Base-by-base conservation (phyloP, 1,139 yeast species). In the Blastobotrys malaysiensis region DNA sequence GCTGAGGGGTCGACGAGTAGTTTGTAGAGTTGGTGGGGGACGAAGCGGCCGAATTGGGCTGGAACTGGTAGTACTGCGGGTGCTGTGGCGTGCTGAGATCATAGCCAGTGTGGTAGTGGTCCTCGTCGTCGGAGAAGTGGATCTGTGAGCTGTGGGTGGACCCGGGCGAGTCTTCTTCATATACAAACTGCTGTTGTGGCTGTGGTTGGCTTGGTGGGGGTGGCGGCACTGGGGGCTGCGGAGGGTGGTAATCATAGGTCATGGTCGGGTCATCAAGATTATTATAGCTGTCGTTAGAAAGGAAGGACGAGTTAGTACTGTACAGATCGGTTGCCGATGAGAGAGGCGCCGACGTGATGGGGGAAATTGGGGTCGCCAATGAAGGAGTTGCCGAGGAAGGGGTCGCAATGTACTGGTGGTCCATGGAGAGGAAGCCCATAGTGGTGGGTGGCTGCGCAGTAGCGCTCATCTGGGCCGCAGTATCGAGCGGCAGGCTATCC, bases 101-200 rank as follows among this genome's bases (percentile, higher is more conserved):
- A 16, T 31, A 31, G 7, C 39, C 39, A 3, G 39, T 7, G n/a
- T 7, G 4, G 39, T 31, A 31, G 16, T 31, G 39, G 5, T 31
- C 39, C 16, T 31, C 39, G 3, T 31, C 39, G n/a, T 31, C 39
- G 39, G 39, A 31, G 14, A 20, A 43, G 14, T 20, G 45, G 13
- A 14, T 18, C 5, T 18, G 24, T 5, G 21, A 43, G 22, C 21
- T 43, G 21, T 20, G 21, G 9, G 45, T 43, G n/a, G 46, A 44
- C 9, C 13, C 26, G 7, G 39, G 39, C 26, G 46, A 20, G n/a
- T 44, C 46, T 5, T 44, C 46, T 11, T 20, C 24, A 14, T 44
- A 44, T 9, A 14, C 54, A 14, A 39, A 51, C 46, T 20, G 45
- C 24, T 18, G 53, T 11, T 26, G 57, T 14, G 18, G 53, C 11